A percentile compares a stretch with the other conserved stretches of the same genome.
phyloP scores from a whole-genome alignment of 169 alveolate species.

The Plasmodium relictum region DNA sequence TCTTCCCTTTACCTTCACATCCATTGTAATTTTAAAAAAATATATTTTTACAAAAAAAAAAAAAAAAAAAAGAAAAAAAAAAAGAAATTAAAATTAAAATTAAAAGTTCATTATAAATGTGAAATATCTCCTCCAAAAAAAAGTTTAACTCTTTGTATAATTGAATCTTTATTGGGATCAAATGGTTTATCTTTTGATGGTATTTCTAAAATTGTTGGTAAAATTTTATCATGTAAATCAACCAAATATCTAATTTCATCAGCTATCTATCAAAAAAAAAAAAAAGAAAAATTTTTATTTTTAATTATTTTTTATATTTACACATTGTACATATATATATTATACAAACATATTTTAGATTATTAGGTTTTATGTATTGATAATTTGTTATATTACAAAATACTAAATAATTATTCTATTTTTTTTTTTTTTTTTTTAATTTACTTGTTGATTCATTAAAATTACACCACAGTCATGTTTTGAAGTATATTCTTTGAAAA shows the following conservation, averaged over 20 bases:
- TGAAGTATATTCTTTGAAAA: conserved; percentile 81
- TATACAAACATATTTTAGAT: too few relatives aligned
- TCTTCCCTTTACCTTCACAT: conserved; percentile 57
- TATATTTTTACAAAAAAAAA: neutral
- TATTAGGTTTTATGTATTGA: too few relatives aligned
- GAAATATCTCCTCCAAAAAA: conserved; percentile 83
- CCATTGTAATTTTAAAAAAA: conserved; percentile 29
- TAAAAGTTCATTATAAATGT: conserved; percentile 24
- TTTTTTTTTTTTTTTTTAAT: conserved; percentile 9
- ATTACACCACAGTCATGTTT: conserved; percentile 84
- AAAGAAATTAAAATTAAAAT: neutral
- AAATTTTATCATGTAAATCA: conserved; percentile 81
- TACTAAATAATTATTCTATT: neutral
- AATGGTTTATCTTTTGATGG: conserved; percentile 87
- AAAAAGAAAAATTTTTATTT: neutral
- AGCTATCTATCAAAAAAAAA: conserved; percentile 75
- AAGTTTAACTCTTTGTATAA: conserved; percentile 82
- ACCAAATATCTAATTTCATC: conserved; percentile 81
- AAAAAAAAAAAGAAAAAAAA: neutral
- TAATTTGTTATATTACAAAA: too few relatives aligned
- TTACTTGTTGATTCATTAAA: conserved; percentile 83
- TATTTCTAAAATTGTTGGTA: conserved; percentile 85
- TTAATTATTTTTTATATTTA: too few relatives aligned
- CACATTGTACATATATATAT: too few relatives aligned
- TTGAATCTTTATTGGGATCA: conserved; percentile 86